Conservation (phyloP, 306 rosid genomes). For the Vicia sativa region DNA sequence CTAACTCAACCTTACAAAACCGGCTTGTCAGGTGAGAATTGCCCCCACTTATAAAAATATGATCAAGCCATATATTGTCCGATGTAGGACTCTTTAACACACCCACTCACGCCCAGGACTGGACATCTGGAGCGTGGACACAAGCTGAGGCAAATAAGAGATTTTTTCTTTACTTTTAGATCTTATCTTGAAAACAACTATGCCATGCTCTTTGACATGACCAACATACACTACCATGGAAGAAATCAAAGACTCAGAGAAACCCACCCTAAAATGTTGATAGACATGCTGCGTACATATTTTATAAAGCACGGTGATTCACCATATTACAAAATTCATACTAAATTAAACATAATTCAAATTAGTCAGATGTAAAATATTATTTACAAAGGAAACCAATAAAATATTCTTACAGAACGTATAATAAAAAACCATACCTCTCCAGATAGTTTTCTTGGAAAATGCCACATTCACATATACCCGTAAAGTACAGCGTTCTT, state of each 20-base stretch:
- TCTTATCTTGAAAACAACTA: no score
- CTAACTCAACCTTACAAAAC: no score
- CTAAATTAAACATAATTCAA: slow-evolving; percentile 29
- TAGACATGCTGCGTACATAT: neutral
- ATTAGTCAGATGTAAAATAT: neutral
- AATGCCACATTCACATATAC: slow-evolving; percentile 82
- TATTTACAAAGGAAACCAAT: slow-evolving; percentile 21
- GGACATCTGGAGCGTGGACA: no score
- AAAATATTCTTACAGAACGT: slow-evolving; percentile 4
- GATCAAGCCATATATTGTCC: no score
- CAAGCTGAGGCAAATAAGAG: no score
- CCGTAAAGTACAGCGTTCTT: slow-evolving; percentile 60
- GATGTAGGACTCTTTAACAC: no score
- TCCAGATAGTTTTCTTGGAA: slow-evolving; percentile 77
- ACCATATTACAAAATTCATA: neutral
- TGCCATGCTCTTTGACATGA: no score
- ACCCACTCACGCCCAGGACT: no score
- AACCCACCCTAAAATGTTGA: neutral
- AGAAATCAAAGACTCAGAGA: neutral
- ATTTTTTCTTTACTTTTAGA: no score
- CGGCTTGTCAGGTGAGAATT: no score
- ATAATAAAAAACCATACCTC: slow-evolving; percentile 56
- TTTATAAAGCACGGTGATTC: neutral
- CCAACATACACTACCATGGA: no score
- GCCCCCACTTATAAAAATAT: no score